Evolutionary conservation across 2,329 filamentous ascomycete genomes (phyloP), one percentile per base, ranked within the genome.

Genomic region (Didymella segeticola): DNA sequence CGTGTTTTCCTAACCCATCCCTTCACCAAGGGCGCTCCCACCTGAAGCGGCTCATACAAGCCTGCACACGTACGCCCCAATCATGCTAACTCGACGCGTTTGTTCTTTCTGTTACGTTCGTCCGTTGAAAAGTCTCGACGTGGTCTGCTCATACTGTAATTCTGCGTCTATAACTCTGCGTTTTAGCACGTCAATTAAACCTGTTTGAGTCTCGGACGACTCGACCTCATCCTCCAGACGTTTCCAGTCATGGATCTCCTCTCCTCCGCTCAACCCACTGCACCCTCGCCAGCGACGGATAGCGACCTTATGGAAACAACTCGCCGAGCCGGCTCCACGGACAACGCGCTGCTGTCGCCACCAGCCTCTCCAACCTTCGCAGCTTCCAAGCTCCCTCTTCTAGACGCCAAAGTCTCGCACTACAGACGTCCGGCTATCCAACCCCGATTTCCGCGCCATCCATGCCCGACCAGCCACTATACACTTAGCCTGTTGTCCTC

Each of bases 11-110:
- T 43, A 37, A 19, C 14, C 19, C n/a, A 43, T 47, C 38, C 38
- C 17, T 53, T 53, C 33, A 48, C n/a, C 20, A 47, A 53, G 43
- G 50, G 50, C 43, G 38, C 26, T 22, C 50, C 50, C 20, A 10
- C 15, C 22, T 38, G n/a, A 38, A 36, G 22, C 30, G 12, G 20
- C 30, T 12, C 29, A 30, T 12, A 22, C 29, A 33, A 20, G 29
- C 9, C 20, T n/a, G 6, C n/a, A 26, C 20, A 20, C 25, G 17
- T 23, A 43, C 47, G 47, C 47, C 47, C 14, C 31, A 50, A 7
- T 25, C 23, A 25, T 43, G 19, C 27, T 15, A 10, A 36, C 37
- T 23, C 38, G 36, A 29, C 30, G 42, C 5, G 27, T 42, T 29
- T 29, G 12, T 42, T 26, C 10, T 15, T 14, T 38, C 15, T 5